Evolutionary conservation across 164 flowering plant species (phyloP).

Genomic region (Vitis cinerea): DNA sequence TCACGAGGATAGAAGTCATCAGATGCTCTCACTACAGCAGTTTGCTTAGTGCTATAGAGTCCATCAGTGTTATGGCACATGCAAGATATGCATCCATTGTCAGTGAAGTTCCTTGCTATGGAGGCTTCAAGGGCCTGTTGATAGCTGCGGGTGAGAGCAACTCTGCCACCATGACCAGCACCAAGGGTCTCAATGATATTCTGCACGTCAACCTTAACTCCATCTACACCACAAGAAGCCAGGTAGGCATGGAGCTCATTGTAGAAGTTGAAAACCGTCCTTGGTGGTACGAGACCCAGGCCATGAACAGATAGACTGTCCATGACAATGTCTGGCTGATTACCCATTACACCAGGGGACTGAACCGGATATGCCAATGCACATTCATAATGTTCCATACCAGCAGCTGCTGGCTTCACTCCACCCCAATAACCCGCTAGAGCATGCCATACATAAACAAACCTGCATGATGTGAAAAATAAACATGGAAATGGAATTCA

Average conservation of each 20-base stretch:
- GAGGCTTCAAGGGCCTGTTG: slow-evolving; percentile 92
- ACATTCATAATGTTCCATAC: slow-evolving; percentile 84
- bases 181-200: slow-evolving; percentile 93
- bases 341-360: slow-evolving; percentile 83
- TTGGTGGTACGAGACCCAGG: slow-evolving; percentile 86
- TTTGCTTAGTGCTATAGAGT: slow-evolving; percentile 81
- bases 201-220: slow-evolving; percentile 95
- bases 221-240: slow-evolving; percentile 91
- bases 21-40: slow-evolving; percentile 93
- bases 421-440: slow-evolving; percentile 99
- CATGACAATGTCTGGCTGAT: slow-evolving; percentile 92
- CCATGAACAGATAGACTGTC: slow-evolving; percentile 85
- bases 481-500: not conserved
- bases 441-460: slow-evolving; percentile 95
- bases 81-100: slow-evolving; percentile 91
- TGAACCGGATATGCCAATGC: slow-evolving; percentile 79
- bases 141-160: slow-evolving; percentile 80
- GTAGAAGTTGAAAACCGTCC: slow-evolving; percentile 87
- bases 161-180: slow-evolving; percentile 91
- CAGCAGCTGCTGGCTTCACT: slow-evolving; percentile 80
- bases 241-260: slow-evolving; percentile 89
- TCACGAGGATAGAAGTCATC: slow-evolving; percentile 95
- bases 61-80: slow-evolving; percentile 95
- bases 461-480: slow-evolving; percentile 35
- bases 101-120: slow-evolving; percentile 70